Base-by-base conservation (phyloP, 1,284 basidiomycete genomes). In the Lignosus rhinocerotis region DNA sequence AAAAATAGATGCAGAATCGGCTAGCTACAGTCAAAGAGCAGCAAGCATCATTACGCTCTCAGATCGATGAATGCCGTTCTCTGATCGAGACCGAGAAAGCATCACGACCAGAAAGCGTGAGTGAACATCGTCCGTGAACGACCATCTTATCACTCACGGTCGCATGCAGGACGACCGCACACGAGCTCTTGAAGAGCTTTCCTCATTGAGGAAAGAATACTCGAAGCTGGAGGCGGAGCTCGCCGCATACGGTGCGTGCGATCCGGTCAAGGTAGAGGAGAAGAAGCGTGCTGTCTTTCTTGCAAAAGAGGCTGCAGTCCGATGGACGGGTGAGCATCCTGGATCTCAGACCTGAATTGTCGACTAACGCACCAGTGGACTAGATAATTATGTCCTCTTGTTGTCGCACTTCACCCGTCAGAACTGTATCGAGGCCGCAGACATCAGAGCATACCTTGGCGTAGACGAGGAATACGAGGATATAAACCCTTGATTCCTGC, bases 191-290 rank as follows among this genome's bases (percentile, higher is more conserved):
- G 74, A 75, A 9, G 75, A 75, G 46, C 78, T 93, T 31, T 67
- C 72, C 1, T 67, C 70, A 2, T 74, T 85, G 55, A 85, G 82
- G 67, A 77, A 79, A 61, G 78, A 87, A 61, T 76, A 88, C 2
- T 73, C 70, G 2, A 75, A 73, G n/a, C 77, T 93, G 44, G 82
- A 90, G 66, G 73, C 76, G 6, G 92, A 95, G 70, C 80, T 94
- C 1, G 78, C 76, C 14, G 84, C 85, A 43, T 93, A 92, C 66
- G 90, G 90, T 45, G 88, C 90, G 8, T 93, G 90, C 61, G 92
- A 95, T 72, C 93, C 93, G 0, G 80, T 78, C 50, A 89, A 86
- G 68, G 80, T 94, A 38, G 90, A 92, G 70, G 85, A 88, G 67
- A 90, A 86, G 71, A 84, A 80, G 56, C 75, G 86, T 43, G 91